phyloP scores from a whole-genome alignment of 257 asterid genomes.

The Solanum acaule region DNA sequence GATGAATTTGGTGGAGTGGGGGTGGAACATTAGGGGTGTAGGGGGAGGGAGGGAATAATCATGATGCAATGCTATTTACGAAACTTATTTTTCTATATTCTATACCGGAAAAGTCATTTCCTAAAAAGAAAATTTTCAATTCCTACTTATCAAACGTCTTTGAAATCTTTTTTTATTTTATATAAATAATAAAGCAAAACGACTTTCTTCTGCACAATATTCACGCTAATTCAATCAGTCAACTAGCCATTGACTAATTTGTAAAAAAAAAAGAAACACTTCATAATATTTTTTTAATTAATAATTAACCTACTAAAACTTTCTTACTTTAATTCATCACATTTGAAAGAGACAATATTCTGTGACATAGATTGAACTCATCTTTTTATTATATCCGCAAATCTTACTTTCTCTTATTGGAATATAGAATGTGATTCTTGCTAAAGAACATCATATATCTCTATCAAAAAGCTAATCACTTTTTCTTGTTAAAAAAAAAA shows the following conservation, averaged over 20 bases:
- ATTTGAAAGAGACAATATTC: background rate
- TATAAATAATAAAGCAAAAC: background rate
- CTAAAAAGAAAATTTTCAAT: background rate
- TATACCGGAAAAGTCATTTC: background rate
- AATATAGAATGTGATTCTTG: background rate
- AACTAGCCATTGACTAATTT: background rate
- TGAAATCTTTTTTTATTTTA: background rate
- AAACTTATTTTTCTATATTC: background rate
- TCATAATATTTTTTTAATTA: background rate
- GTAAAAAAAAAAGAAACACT: background rate
- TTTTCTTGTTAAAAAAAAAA: background rate
- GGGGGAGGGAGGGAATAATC: background rate
- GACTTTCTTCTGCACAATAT: background rate
- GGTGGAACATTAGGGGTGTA: too few species aligned
- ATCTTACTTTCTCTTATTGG: background rate
- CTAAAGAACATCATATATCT: background rate
- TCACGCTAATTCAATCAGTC: background rate
- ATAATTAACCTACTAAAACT: background rate
- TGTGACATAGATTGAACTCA: background rate
- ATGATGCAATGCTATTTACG: too few species aligned
- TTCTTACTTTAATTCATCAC: background rate
- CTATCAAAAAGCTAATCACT: background rate
- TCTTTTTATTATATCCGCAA: background rate
- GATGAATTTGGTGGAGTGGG: too few species aligned
- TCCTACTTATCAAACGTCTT: background rate